Evolutionary conservation across 139 green algal species (phyloP), one percentile per base, ranked within the genome.

Genomic region (Micractinium conductrix): DNA sequence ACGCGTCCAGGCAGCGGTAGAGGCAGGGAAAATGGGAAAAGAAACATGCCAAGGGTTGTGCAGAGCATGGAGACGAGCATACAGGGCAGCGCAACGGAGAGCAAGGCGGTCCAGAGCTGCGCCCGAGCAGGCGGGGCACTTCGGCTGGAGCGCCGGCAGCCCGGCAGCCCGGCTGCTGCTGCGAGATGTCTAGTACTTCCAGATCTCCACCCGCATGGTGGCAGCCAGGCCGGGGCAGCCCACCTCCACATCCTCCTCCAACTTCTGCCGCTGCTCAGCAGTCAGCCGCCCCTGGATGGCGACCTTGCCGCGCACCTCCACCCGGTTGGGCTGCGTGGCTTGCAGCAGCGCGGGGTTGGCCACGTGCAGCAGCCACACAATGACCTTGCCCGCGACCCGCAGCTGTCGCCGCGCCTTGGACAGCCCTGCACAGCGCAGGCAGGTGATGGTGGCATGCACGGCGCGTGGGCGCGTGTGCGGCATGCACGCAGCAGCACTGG

Each of bases 341-440:
- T 8, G 12, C 8, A 48, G 19, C 69, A 76, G 69, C 5, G 10
- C 26, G 24, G 69, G 69, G 68, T 37, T 55, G 24, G 69, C 69
- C 40, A 76, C 69, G 40, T 37, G 69, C 69, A 76, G 40, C 69
- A 76, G 69, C 69, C 69, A 76, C 24, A 55, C 26, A 24, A 55
- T 1, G 40, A 76, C 40, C 40, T 48, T 38, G 40, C 69, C 69
- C 22, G 24, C 21, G 26, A 55, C 69, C 69, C 37, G 38, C 69
- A 76, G 69, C 40, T 48, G 69, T 24, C 28, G 69, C 69, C 69
- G 69, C 28, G 69, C 40, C 40, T 76, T 33, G 1, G 9, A 16
- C 69, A 76, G 69, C 69, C 40, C 69, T 76, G 69, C 40, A 55
- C 5, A 44, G 69, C 3, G 24, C 40, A 33, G 37, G 21, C 38